Evolutionary conservation across 2,329 filamentous ascomycete species (phyloP), one percentile per base, ranked within the genome.

Genomic region (Didymella exigua): DNA sequence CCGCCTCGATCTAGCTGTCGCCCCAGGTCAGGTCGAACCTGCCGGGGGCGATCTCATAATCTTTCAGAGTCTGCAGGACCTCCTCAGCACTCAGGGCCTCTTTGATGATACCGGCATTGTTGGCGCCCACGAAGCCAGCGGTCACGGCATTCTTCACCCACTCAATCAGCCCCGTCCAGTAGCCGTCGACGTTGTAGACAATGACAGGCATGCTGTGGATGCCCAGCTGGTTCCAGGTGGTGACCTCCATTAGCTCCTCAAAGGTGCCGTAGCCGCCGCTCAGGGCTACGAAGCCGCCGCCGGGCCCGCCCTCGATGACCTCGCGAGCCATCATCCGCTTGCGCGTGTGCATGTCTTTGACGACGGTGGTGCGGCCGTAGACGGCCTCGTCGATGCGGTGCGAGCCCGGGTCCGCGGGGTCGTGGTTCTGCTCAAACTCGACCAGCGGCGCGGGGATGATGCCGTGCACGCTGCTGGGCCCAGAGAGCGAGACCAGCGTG

Each of bases 141-240:
- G 83, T 78, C 4, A 95, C 88, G 8, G 89, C 87, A 61, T 85
- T 89, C 69, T 83, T 81, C 56, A 97, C 86, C 93, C 93, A 97
- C 45, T 83, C 77, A 54, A 97, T 75, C 59, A 99, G 79, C 0
- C 92, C 92, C 74, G 96, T 89, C 85, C 93, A 99, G 77, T 96
- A 98, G 0, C 92, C 91, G 49, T 93, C 87, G 23, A 97, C 83
- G 74, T 98, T 98, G 64, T 90, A 85, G 43, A 97, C 79, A 49
- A 93, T 87, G 40, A 98, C 87, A 1, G 72, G 72, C 71, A 73
- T 74, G 3, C 89, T 90, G 77, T 98, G 95, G 62, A 99, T 98
- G 1, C 95, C 93, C 44, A 99, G 78, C 79, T 98, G 95, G 76
- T 97, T 98, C 93, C 95, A 99, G 10, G 91, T 96, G 23, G 87